phyloP scores from a whole-genome alignment of 345 rosid species.

The Lepidium sativum region DNA sequence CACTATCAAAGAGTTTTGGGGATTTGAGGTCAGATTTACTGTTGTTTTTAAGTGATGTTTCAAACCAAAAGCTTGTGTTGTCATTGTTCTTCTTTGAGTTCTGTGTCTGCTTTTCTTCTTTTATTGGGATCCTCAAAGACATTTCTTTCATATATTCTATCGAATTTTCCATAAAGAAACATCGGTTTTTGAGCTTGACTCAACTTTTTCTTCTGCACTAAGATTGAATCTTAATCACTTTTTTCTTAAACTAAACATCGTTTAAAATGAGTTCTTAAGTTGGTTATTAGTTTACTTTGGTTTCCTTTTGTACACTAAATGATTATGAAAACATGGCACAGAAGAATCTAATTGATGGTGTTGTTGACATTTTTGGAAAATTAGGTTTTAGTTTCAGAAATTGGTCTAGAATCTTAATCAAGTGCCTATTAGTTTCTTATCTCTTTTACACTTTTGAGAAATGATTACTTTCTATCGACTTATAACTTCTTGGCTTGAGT shows the following conservation, averaged over 20 bases:
- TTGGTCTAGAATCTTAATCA: constrained; percentile 19
- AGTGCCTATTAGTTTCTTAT: constrained; percentile 10
- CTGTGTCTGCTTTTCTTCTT: constrained; percentile 23
- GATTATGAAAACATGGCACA: constrained; percentile 7
- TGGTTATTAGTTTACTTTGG: neutral
- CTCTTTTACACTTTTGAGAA: constrained; percentile 2
- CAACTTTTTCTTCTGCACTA: constrained; percentile 24
- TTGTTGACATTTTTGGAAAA: constrained; percentile 4
- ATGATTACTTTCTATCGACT: constrained; percentile 14
- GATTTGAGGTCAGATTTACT: constrained; percentile 16
- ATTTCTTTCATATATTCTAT: constrained; percentile 15
- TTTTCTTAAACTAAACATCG: neutral
- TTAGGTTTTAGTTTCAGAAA: neutral
- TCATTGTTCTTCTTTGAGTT: constrained; percentile 28
- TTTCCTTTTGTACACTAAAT: neutral
- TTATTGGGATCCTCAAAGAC: constrained; percentile 30
- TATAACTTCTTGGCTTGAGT: constrained; percentile 12
- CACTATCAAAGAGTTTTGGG: constrained; percentile 9
- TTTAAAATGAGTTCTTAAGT: constrained; percentile 1
- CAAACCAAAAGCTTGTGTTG: constrained; percentile 19
- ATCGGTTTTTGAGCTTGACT: constrained; percentile 27
- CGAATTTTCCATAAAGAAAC: constrained; percentile 28
- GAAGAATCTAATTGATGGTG: constrained; percentile 11
- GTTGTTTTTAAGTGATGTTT: constrained; percentile 13
- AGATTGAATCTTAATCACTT: constrained; percentile 8